Base-by-base conservation (phyloP, 2,329 filamentous ascomycete genomes). In the Berkeleyomyces basicola region DNA sequence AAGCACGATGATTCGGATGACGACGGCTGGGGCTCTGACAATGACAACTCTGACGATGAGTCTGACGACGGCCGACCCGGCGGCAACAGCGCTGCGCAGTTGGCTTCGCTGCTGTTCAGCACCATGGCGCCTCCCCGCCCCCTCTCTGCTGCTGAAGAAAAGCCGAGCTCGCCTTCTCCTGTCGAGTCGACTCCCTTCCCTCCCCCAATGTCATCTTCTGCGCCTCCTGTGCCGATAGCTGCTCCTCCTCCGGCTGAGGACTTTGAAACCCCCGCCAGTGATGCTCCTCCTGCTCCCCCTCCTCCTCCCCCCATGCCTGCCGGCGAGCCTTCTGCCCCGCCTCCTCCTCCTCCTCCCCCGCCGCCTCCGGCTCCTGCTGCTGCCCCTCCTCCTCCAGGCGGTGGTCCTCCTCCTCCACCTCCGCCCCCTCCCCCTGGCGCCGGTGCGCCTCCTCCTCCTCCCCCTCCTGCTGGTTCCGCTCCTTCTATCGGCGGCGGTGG, bases 61-160 rank as follows among this genome's bases (percentile, higher is more conserved):
- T 85, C 83, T 43, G 86, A 92, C 63, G 88, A 91, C 63, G 87
- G 90, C 61, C 82, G 85, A 7, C 85, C 88, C 16, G 87, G 87
- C 59, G 89, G 89, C 62, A 85, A 87, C 64, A 90, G 84, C 68
- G 93, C 93, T 58, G 93, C 95, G 65, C 89, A 96, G 68, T 82
- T 99, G 44, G 93, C 93, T 14, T 95, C 89, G 5, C 93, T 96
- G 65, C 80, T 99, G 23, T 99, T 99, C 71, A 92, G 93, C 64
- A 96, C 91, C 60, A 97, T 99, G 91, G 92, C 83, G 7, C 92
- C 93, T 46, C 92, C 93, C 11, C 84, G 92, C 60, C 91, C 92
- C 39, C 75, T 96, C 53, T 95, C 89, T 23, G 87, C 90, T 5
- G 84, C 88, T 72, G 90, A 88, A 62, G 84, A 87, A 67, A 87